Percentiles rank a stretch among this genome's conserved stretches.
These are phyloP conservation scores for Cladosporium oxysporum DNA, from an alignment of 2,329 filamentous ascomycete species.

Conservation along the genomic window DNA sequence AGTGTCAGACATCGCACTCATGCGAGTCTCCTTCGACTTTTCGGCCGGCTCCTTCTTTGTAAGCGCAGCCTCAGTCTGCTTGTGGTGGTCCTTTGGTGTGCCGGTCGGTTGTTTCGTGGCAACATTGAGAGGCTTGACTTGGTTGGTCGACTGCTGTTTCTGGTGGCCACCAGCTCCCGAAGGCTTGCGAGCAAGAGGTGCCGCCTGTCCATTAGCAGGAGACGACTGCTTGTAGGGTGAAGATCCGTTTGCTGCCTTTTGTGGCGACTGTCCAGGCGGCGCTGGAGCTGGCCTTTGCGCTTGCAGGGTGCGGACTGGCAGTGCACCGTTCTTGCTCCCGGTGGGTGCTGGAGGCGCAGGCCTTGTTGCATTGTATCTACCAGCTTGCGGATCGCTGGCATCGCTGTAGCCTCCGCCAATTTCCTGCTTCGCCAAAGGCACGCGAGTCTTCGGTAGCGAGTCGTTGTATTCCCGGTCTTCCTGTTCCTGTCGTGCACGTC, in stretches of 20 bases:
- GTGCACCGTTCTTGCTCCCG: constrained; percentile 29
- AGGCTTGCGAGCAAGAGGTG: constrained; percentile 34
- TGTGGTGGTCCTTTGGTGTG: constrained; percentile 59
- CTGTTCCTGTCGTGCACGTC: constrained; percentile 64
- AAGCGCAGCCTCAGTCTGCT: constrained; percentile 85
- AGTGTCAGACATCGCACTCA: constrained; percentile 96
- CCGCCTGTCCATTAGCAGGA: constrained; percentile 30
- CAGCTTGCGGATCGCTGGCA: constrained; percentile 45
- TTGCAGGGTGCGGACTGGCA: constrained; percentile 51
- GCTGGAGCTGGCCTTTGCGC: constrained; percentile 64
- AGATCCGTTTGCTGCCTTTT: constrained; percentile 31
- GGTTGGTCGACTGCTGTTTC: constrained; percentile 28
- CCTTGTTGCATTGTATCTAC: constrained; percentile 82
- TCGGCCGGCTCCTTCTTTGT: constrained; percentile 75
- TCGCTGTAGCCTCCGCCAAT: constrained; percentile 67
- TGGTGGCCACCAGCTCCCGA: constrained; percentile 31
- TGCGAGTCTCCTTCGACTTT: constrained; percentile 81
- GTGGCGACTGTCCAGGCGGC: constrained; percentile 33
- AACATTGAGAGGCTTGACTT: constrained; percentile 57
- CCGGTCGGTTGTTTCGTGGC: constrained; percentile 50
- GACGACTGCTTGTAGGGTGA: constrained; percentile 34
- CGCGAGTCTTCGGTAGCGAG: constrained; percentile 77
- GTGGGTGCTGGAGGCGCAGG: constrained; percentile 63
- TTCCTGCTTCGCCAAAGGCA: constrained; percentile 85
- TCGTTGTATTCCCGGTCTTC: constrained; percentile 78